Evolutionary conservation across 2,329 filamentous ascomycete genomes (phyloP), one percentile per base, ranked within the genome.

Genomic region (Aspergillus tubingensis): DNA sequence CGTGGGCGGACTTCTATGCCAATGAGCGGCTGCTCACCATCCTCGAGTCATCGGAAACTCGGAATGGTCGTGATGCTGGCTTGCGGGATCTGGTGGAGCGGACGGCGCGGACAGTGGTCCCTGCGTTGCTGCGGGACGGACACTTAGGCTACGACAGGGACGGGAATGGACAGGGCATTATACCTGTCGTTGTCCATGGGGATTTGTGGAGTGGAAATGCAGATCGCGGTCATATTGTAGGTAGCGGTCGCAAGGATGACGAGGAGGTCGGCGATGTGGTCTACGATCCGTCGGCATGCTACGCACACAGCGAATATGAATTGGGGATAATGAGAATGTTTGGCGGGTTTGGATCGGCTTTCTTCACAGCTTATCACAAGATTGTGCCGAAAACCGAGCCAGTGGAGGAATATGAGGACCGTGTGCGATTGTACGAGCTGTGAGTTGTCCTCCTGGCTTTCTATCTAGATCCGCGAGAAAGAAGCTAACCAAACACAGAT

Each of bases 241-340:
- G 79, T 0, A 76, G 65, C 44, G 68, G 65, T 25, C 27, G 65
- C 5, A 70, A 25, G 74, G 68, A 72, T 32, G 77, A 71, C 27
- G 76, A 82, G 0, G 82, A 80, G 1, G 77, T 82, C 0, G 90
- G 93, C 66, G 88, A 92, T 65, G 86, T 96, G 0, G 86, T 96
- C 1, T 97, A 88, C 71, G 94, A 97, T 72, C 87, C 92, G 0
- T 89, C 89, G 2, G 85, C 87, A 44, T 90, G 90, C 64, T 97
- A 96, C 71, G 91, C 89, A 1, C 93, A 97, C 73, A 89, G 84
- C 1, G 94, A 98, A 79, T 97, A 89, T 75, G 94, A 97, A 67
- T 79, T 96, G 55, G 94, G 94, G 0, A 96, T 96, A 66, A 97
- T 97, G 92, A 86, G 85, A 54, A 96, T 97, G 92, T 98, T 97